Evolutionary conservation across 305 asterid genomes (phyloP), one percentile per base, ranked within the genome.

Genomic region (Solanum hybrid): DNA sequence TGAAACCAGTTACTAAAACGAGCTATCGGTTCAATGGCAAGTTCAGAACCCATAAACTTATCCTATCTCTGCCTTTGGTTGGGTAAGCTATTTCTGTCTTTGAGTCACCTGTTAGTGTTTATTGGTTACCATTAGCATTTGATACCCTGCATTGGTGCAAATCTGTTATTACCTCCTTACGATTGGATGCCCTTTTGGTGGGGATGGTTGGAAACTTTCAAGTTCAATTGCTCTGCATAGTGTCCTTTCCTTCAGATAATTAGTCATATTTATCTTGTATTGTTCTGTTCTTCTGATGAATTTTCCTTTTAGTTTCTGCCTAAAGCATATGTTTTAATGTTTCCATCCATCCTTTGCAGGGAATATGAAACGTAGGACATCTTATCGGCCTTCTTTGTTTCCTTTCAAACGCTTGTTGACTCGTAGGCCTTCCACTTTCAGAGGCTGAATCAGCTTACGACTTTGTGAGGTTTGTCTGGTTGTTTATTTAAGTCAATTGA

Each of bases 341-440:
- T 57, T 85, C 88, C 29, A 51, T 57, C 88, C 29, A 85, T 51
- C 76, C 16, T 46, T 83, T 85, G 88, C 88, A 85, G 88, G 88
- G 33, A 31, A 85, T 33, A 85, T 57, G 88, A 95, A 92, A 92
- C 91, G 92, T 36, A 94, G 92, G 91, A 61, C 90, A 24, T 90
- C 90, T 84, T 92, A 85, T 85, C 92, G 75, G 87, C 93, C 94
- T 90, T 87, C 93, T 69, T 88, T 92, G 89, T 95, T 92, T 92
- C 95, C 97, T 82, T 95, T 96, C 92, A 96, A 94, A 93, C 95
- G 85, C 76, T 82, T 91, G 79, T 90, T 92, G 95, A 94, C 90
- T 73, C 91, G 93, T 86, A 92, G 91, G 82, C 91, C 91, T 89
- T 93, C 89, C 39, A 95, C 92, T 95, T 96, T 90, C 89, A 91